Evolutionary conservation across 1,284 basidiomycete species (phyloP), one percentile per base, ranked within the genome.

Genomic region (Vanrija sp.): DNA sequence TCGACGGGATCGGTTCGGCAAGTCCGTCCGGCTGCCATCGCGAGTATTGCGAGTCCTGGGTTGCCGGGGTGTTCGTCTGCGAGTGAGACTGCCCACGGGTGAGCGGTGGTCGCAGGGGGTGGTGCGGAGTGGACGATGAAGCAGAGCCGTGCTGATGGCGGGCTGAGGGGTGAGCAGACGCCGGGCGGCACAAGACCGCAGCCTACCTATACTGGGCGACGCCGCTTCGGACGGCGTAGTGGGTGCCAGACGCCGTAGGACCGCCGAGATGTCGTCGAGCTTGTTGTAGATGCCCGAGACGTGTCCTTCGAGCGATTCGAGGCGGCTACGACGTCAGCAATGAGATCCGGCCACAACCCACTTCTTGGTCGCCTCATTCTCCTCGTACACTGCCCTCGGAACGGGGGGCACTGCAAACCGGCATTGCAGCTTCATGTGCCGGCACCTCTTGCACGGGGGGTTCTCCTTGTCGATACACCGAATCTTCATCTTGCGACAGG

Each of bases 391-490:
- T 2, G 23, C 47, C 25, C 47, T 24, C n/a, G 38, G 47, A 14
- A 48, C 39, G 1, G 38, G 38, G 6, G 47, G 20, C 24, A 41
- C 27, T 5, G 47, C 24, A 36, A 54, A 57, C 24, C 49, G 47
- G 36, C 56, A 53, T 4, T 47, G 42, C 20, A 56, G 42, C n/a
- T 46, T 56, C 53, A 54, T 49, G 19, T 42, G 31, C 25, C 53
- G 41, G 22, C 62, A 63, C 2, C 62, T 47, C 22, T 59, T 54
- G 42, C 62, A 63, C 12, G 62, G 62, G 24, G 90, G 90, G 62
- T 88, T 88, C 72, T 93, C 90, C 42, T 90, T 89, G 6, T 88
- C 71, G 25, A 75, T 73, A 49, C 76, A 77, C 42, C 70, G 67
- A 89, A 78, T 92, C 87, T 77, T 71, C 66, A 69, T 68, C 45